A percentile compares a stretch with the other conserved stretches of the same genome.
Evolutionary conservation across 441 rosid species (phyloP).

Genomic region (Adansonia rubrostipa): DNA sequence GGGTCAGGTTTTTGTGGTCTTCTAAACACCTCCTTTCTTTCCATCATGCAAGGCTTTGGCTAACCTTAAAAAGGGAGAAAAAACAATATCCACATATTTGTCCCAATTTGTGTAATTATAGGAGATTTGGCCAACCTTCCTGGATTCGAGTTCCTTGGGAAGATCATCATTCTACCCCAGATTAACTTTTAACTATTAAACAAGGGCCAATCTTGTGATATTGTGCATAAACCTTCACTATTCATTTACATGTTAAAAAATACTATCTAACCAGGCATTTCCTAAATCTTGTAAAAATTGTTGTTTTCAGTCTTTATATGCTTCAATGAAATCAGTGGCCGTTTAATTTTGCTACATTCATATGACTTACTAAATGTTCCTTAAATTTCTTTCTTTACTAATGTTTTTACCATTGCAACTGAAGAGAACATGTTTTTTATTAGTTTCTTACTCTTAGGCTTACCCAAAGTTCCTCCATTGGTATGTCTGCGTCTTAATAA

Average conservation of each 20-base stretch:
- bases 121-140: not conserved
- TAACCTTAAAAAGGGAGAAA: not conserved
- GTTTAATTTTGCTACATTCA: not conserved
- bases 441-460: conserved; percentile 11
- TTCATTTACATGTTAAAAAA: not conserved
- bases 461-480: conserved; percentile 11
- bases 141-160: conserved; percentile 5
- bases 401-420: not conserved
- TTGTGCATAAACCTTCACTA: conserved; percentile 1
- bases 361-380: not conserved
- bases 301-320: not conserved
- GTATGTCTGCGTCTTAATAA: not conserved
- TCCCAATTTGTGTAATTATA: not conserved
- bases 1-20: not conserved
- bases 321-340: not conserved
- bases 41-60: not conserved
- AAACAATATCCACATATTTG: not conserved
- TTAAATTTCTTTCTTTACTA: not conserved
- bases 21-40: not conserved
- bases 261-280: not conserved
- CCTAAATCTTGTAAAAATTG: not conserved
- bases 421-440: not conserved
- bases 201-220: not conserved
- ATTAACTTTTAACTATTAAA: not conserved
- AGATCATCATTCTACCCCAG: not conserved